Evolutionary conservation across 441 rosid genomes (phyloP).

Genomic region (Raphanus hybrid): DNA sequence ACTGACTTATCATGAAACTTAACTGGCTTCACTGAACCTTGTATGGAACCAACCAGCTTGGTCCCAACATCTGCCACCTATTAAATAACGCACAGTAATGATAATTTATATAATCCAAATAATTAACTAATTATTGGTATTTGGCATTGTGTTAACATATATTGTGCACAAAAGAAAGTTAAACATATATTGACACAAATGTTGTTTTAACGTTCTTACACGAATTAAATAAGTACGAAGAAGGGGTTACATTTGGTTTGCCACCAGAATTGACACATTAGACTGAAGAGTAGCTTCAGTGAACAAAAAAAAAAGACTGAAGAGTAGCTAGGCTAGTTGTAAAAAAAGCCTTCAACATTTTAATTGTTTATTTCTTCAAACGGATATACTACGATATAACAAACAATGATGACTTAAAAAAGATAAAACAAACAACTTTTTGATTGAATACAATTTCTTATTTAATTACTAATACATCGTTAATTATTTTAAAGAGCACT

Average conservation of each 20-base stretch:
- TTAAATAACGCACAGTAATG: not conserved
- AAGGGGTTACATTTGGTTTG: not conserved
- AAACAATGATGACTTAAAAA: not conserved
- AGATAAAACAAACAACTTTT: not conserved
- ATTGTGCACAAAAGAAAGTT: too few species aligned
- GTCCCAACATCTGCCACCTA: slow-evolving; percentile 67
- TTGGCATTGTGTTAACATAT: too few species aligned
- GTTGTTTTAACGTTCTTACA: not conserved
- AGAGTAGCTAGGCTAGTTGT: not conserved
- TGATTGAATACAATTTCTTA: not conserved
- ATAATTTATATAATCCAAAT: not conserved
- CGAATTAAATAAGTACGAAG: not conserved
- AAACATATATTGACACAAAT: too few species aligned
- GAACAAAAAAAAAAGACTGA: not conserved
- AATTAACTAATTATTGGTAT: too few species aligned
- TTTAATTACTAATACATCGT: not conserved
- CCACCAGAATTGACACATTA: not conserved
- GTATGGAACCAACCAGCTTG: slow-evolving; percentile 73
- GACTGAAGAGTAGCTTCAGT: not conserved
- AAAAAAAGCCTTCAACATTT: not conserved
- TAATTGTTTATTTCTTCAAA: not conserved
- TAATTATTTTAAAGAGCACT: not conserved
- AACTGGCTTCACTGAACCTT: slow-evolving; percentile 75
- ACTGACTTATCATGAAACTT: slow-evolving; percentile 50
- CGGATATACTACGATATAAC: not conserved